These are phyloP conservation scores for Fusarium albosuccineum DNA, from an alignment of 2,329 filamentous ascomycete species.

Conservation along the genomic window DNA sequence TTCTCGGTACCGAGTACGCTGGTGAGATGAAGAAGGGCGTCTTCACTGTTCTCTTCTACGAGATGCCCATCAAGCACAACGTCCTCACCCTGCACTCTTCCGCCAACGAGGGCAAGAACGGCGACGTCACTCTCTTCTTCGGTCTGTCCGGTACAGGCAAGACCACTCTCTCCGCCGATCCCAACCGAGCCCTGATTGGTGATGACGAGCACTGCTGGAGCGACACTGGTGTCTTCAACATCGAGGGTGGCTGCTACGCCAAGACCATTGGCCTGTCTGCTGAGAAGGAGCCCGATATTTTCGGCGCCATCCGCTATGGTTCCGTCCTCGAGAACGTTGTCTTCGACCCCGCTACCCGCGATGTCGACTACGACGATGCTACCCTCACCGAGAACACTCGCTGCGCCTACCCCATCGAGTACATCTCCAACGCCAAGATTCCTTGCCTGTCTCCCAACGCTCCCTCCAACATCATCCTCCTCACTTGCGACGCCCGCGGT, in stretches of 20 bases:
- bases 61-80: slow-evolving; percentile 99
- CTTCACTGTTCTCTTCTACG: slow-evolving; percentile 99
- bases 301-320: slow-evolving; percentile 93
- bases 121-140: slow-evolving; percentile 99
- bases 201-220: slow-evolving; percentile 99
- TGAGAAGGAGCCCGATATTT: slow-evolving; percentile 99
- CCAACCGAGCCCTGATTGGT: slow-evolving; percentile 94
- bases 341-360: slow-evolving; percentile 89
- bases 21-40: slow-evolving; percentile 90
- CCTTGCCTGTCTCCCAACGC: slow-evolving; percentile 89
- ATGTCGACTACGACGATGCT: slow-evolving; percentile 94
- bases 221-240: slow-evolving; percentile 98
- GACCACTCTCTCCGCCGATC: slow-evolving; percentile 97
- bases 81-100: slow-evolving; percentile 98
- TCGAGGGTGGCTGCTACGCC: slow-evolving; percentile 99
- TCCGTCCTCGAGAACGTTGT: slow-evolving; percentile 99
- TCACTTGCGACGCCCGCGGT: slow-evolving; percentile 97
- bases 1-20: slow-evolving; percentile 98
- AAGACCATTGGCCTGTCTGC: slow-evolving; percentile 98
- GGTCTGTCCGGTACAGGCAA: slow-evolving; percentile 98
- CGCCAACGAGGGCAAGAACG: slow-evolving; percentile 93
- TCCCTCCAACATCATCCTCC: slow-evolving; percentile 96
- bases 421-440: slow-evolving; percentile 99
- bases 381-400: slow-evolving; percentile 99
- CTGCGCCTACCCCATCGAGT: slow-evolving; percentile 98